Base-by-base conservation (phyloP, 495 filamentous ascomycete species). In the Cercophora samala region DNA sequence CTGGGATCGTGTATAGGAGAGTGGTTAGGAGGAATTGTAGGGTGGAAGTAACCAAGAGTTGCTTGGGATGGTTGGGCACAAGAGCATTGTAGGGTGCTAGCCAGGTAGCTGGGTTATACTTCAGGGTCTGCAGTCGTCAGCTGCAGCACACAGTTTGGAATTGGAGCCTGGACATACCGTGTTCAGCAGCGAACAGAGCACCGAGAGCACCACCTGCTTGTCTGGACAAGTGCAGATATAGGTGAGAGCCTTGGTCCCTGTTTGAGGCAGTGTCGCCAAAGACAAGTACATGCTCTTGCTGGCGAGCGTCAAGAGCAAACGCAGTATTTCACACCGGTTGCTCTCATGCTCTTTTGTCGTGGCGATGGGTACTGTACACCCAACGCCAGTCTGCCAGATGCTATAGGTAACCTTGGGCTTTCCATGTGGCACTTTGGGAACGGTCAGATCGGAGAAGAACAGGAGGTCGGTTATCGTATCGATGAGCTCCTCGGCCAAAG, bases 371-470 rank as follows among this genome's bases (percentile, higher is more conserved):
- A 90, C 91, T 75, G 96, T 96, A 79, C 94, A 98, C 2, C 95
- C 95, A 58, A 99, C 94, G 24, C 95, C 95, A 71, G 90, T 97
- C 77, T 97, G 93, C 95, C 95, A 99, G 71, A 99, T 98, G 46
- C 93, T 89, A 79, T 92, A 96, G 17, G 90, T 91, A 52, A 97
- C 89, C 75, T 96, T 97, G 69, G 83, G 83, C 73, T 90, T 91
- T 51, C 87, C 88, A 56, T 88, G 84, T 32, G 79, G 81, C 56
- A 82, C 77, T 65, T 71, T 80, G 0, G 93, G 93, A 8, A 97
- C 83, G 0, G 93, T 97, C 74, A 99, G 91, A 56, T 90, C 91
- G 22, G 91, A 87, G 75, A 91, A 97, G 84, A 99, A 99, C 18
- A 98, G 83, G 61, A 98, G 78, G 72, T 97, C 95, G 64, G 94